phyloP scores from a whole-genome alignment of 768 basidiomycete species.

The Gymnopilus dilepis region DNA sequence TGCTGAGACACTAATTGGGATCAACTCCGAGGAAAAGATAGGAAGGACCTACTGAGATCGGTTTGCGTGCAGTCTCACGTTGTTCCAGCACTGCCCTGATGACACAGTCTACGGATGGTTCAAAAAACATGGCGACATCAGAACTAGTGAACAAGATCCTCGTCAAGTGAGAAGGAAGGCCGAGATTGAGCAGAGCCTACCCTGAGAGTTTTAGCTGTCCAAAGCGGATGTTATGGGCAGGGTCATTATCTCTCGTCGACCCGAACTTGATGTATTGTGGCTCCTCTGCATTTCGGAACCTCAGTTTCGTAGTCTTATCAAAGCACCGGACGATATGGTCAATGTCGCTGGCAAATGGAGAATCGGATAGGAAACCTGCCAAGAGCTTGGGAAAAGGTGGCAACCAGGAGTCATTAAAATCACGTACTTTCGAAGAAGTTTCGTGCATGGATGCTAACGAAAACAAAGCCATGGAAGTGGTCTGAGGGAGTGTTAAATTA shows the following conservation, averaged over 20 bases:
- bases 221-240: constrained; percentile 43
- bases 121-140: constrained; percentile 43
- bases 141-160: constrained; percentile 22
- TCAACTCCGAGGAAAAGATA: neutral
- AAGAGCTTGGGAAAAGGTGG: neutral
- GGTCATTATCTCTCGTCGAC: constrained; percentile 45
- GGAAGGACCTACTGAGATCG: constrained; percentile 35
- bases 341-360: constrained; percentile 47
- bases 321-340: constrained; percentile 47
- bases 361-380: constrained; percentile 46
- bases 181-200: constrained; percentile 19
- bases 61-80: constrained; percentile 28
- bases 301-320: constrained; percentile 52
- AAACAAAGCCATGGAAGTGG: constrained; percentile 55
- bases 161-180: neutral
- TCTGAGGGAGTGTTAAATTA: constrained; percentile 33
- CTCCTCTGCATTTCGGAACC: constrained; percentile 44
- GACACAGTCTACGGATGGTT: constrained; percentile 43
- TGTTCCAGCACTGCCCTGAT: constrained; percentile 36
- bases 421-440: constrained; percentile 43
- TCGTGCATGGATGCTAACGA: constrained; percentile 50
- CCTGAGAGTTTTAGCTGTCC: constrained; percentile 52
- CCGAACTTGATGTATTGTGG: constrained; percentile 56
- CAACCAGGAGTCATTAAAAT: neutral
- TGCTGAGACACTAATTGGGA: constrained; percentile 29